Percentiles rank a stretch among this genome's conserved stretches.
phyloP scores from a whole-genome alignment of 2,329 filamentous ascomycete species.

The Byssochlamys sp. region DNA sequence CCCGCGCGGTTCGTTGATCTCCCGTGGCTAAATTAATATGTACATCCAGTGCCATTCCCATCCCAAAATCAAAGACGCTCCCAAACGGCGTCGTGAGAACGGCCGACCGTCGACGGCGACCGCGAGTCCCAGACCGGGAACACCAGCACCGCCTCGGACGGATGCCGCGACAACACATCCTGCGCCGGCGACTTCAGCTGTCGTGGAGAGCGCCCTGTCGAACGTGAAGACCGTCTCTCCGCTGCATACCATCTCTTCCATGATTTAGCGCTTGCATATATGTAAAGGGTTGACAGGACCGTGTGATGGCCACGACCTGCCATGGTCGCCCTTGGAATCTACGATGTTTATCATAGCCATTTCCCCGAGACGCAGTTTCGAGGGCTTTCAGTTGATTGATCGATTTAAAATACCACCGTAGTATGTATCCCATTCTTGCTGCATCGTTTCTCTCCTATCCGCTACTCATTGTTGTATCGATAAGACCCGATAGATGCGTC shows the following conservation, averaged over 20 bases:
- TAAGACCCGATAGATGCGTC: background rate
- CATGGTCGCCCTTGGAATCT: background rate
- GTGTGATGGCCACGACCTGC: background rate
- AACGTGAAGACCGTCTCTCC: slow-evolving; percentile 3
- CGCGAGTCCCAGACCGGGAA: background rate
- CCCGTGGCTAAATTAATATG: background rate
- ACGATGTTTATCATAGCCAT: background rate
- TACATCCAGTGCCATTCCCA: slow-evolving; percentile 56
- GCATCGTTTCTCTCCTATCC: background rate
- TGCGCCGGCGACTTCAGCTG: background rate
- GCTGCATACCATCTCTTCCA: slow-evolving; percentile 3
- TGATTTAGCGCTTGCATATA: slow-evolving; percentile 1
- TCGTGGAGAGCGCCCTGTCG: background rate
- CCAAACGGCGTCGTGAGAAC: slow-evolving; percentile 58
- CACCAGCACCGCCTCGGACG: background rate
- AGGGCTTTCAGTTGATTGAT: background rate
- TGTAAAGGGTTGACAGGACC: background rate
- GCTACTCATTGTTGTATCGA: background rate
- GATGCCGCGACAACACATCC: background rate
- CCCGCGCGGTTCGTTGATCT: background rate
- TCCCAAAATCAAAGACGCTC: slow-evolving; percentile 60
- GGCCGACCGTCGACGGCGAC: slow-evolving; percentile 24
- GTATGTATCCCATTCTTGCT: background rate
- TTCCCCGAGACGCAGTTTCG: background rate
- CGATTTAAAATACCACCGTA: background rate